phyloP scores from a whole-genome alignment of 306 rosid genomes.

The Rosa rugosa region DNA sequence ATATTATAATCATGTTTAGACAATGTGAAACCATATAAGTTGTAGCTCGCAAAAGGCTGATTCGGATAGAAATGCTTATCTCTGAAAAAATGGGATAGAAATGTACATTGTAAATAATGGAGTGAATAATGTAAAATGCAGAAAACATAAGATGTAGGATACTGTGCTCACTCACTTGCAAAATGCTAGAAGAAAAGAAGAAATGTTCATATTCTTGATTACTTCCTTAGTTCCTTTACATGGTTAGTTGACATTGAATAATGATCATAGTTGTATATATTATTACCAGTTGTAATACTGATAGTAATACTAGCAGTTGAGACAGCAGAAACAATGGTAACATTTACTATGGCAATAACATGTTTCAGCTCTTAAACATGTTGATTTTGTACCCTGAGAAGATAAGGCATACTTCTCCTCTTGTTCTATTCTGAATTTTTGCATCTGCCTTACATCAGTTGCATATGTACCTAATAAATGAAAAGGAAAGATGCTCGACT shows the following conservation, averaged over 20 bases:
- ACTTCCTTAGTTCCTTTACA: neutral
- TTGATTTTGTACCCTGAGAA: neutral
- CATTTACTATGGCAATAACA: no score
- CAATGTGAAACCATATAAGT: no score
- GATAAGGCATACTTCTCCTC: neutral
- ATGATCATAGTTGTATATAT: neutral
- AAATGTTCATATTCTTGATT: neutral
- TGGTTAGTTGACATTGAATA: neutral
- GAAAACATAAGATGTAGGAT: no score
- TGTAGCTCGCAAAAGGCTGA: neutral
- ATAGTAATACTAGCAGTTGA: neutral
- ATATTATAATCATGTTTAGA: neutral
- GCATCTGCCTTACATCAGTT: neutral
- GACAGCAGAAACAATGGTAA: neutral
- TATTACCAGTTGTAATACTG: neutral
- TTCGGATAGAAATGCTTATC: neutral
- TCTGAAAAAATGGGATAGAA: neutral
- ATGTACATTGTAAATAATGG: neutral
- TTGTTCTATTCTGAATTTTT: neutral
- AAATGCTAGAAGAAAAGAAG: neutral
- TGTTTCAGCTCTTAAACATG: neutral
- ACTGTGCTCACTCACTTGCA: neutral
- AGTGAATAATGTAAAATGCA: neutral
- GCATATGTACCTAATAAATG: neutral
- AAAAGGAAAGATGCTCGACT: neutral